Percentiles rank a stretch among this genome's conserved stretches.
These are phyloP conservation scores for Lachancea thermotolerans DNA, from an alignment of 805 yeast genomes.

Conservation along the genomic window DNA sequence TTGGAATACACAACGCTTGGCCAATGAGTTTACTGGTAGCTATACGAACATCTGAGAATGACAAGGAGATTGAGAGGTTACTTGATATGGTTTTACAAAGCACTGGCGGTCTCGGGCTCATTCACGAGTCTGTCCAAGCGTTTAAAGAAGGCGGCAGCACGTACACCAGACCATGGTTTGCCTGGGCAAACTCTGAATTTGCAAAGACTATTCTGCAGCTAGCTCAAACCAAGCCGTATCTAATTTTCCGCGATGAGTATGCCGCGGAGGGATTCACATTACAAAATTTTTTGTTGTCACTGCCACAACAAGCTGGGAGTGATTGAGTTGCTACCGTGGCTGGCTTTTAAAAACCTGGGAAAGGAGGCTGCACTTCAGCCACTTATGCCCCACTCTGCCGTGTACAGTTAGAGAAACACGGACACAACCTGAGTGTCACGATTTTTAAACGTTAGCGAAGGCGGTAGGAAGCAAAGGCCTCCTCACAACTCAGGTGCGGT, in stretches of 20 bases:
- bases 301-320: background rate
- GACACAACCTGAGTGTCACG: too few relatives aligned
- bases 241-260: constrained; percentile 48
- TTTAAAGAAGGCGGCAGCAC: constrained; percentile 38
- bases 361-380: too few relatives aligned
- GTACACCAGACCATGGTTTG: constrained; percentile 86
- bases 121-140: constrained; percentile 79
- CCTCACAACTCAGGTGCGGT: too few relatives aligned
- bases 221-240: constrained; percentile 64
- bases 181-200: constrained; percentile 91
- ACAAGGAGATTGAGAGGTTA: constrained; percentile 51
- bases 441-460: too few relatives aligned
- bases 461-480: too few relatives aligned
- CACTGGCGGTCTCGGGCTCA: constrained; percentile 70
- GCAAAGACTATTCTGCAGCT: constrained; percentile 78
- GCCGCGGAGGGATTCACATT: constrained; percentile 2
- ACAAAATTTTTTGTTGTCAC: constrained; percentile 1
- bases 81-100: constrained; percentile 47
- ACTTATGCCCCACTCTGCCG: too few relatives aligned
- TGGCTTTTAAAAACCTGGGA: too few relatives aligned
- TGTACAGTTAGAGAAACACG: too few relatives aligned
- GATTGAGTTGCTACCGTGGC: too few relatives aligned
- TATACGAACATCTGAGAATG: constrained; percentile 69
- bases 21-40: constrained; percentile 78
- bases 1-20: constrained; percentile 79